These are phyloP conservation scores for Leccinellum albellum DNA, from an alignment of 768 basidiomycete species.

Conservation along the genomic window DNA sequence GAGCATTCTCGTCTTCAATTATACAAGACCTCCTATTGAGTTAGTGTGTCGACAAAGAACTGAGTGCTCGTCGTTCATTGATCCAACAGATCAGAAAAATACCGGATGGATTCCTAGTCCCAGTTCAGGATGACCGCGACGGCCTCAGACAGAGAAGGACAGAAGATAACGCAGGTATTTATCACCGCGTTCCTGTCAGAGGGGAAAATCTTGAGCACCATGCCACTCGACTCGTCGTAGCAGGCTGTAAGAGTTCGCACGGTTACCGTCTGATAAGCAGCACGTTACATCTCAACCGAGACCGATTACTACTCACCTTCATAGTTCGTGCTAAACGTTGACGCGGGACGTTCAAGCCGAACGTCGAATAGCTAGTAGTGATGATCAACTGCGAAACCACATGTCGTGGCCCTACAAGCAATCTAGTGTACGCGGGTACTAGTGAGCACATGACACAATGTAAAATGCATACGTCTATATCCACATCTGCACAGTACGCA, in stretches of 20 bases:
- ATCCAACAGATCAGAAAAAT: neutral
- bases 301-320: neutral
- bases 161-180: conserved; percentile 48
- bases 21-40: neutral
- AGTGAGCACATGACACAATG: neutral
- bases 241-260: conserved; percentile 47
- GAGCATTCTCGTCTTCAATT: neutral
- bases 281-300: too few relatives aligned
- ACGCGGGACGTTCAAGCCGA: neutral
- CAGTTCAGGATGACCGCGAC: neutral
- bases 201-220: conserved; percentile 43
- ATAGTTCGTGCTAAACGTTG: neutral
- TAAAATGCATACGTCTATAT: neutral
- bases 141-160: conserved; percentile 27
- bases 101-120: neutral
- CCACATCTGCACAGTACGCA: too few relatives aligned
- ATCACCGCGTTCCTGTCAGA: conserved; percentile 35
- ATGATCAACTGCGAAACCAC: neutral
- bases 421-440: neutral
- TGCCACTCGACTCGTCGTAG: conserved; percentile 45
- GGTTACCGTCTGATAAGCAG: conserved; percentile 33
- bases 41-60: neutral
- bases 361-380: neutral
- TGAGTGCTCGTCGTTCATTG: neutral
- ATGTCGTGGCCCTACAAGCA: neutral